Evolutionary conservation across 140 eudicot genomes (phyloP), one percentile per base, ranked within the genome.

Genomic region (Senecio squalidus): DNA sequence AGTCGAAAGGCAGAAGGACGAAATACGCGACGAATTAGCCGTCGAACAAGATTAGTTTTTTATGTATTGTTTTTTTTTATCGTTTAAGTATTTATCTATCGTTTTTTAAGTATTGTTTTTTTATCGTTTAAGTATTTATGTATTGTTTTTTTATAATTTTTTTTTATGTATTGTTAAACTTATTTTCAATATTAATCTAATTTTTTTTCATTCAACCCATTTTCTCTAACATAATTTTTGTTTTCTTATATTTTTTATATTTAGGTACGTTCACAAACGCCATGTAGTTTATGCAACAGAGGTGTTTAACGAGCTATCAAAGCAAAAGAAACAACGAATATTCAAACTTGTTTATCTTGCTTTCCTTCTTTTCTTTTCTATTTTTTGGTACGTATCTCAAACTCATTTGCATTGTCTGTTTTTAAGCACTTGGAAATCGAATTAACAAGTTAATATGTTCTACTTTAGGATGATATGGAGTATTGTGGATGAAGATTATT

Each of bases 241-340:
- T 8, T 36, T 22, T 34, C 8, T 6, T 6, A 6, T 9, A 34
- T 21, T 4, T 10, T 29, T 53, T 23, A 33, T 34, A 38, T 40
- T 43, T 54, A 85, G 95, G 72, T 85, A 85, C 59, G 65, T 53
- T 66, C 47, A 56, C 24, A 38, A 62, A 22, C 76, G 53, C n/a
- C 95, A 85, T 58, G 52, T 78, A 61, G 72, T 85, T 50, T 84
- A 85, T 60, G 95, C 80, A 63, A 85, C 89, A 13, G 95, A 85
- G 77, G 80, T 78, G 27, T 85, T 76, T 64, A 80, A 66, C 44
- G 82, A 76, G 58, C 69, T 86, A 18, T 57, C 79, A n/a, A 51
- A 66, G 78, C 79, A 76, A 58, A 86, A 86, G 78, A 79, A 65
- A 55, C 70, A 71, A 9, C 60, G 95, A 40, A 33, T 76, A 21